phyloP scores from a whole-genome alignment of 2,329 filamentous ascomycete species.

The Colletotrichum kahawae region DNA sequence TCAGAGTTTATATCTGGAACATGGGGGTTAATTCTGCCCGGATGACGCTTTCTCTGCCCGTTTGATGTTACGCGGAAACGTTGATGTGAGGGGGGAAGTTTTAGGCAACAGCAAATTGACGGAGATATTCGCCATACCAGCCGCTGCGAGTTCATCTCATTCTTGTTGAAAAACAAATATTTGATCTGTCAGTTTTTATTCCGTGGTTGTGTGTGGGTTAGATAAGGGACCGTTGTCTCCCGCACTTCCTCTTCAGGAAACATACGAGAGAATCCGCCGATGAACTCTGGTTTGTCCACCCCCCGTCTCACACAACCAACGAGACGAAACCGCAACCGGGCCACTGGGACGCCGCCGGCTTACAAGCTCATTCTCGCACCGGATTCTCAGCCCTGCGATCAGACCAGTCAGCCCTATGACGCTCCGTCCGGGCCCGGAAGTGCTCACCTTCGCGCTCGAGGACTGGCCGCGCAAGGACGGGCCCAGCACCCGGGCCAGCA shows the following conservation, averaged over 20 bases:
- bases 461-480: constrained; percentile 11
- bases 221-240: neutral
- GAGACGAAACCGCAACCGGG: neutral
- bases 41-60: neutral
- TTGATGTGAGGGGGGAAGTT: neutral
- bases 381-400: neutral
- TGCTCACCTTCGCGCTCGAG: constrained; percentile 12
- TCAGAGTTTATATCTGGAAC: neutral
- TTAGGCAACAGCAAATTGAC: neutral
- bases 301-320: neutral
- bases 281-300: neutral
- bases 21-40: neutral
- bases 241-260: neutral
- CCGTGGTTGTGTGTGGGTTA: neutral
- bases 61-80: neutral
- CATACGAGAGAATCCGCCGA: neutral
- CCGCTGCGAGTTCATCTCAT: neutral
- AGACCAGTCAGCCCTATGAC: neutral
- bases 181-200: neutral
- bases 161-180: neutral
- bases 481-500: constrained; percentile 17
- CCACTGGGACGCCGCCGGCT: neutral
- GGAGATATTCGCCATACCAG: neutral
- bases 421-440: neutral
- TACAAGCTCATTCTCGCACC: neutral